These are phyloP conservation scores for Heterobasidion occidentale DNA, from an alignment of 1,284 basidiomycete species.

Conservation along the genomic window DNA sequence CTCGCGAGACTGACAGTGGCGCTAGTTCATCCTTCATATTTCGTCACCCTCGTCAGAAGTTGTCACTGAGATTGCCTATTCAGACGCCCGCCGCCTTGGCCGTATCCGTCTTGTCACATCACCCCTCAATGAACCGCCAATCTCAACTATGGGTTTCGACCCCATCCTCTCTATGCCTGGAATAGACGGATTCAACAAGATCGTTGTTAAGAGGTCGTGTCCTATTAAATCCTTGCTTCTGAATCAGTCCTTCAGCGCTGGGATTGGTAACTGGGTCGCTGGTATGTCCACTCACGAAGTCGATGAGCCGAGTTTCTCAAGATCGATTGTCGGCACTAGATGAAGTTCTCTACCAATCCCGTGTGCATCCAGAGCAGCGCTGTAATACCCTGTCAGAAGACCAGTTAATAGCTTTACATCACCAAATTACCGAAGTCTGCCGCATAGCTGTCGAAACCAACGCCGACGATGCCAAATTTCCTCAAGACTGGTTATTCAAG, in stretches of 20 bases:
- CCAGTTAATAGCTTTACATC: slow-evolving; percentile 49
- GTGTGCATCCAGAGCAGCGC: slow-evolving; percentile 70
- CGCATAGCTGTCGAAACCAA: slow-evolving; percentile 60
- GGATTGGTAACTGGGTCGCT: slow-evolving; percentile 83
- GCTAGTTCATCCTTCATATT: slow-evolving; percentile 59
- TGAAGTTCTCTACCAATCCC: slow-evolving; percentile 75
- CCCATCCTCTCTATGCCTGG: slow-evolving; percentile 70
- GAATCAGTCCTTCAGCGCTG: slow-evolving; percentile 77
- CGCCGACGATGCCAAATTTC: slow-evolving; percentile 68
- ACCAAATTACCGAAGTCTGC: slow-evolving; percentile 53
- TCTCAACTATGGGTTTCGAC: slow-evolving; percentile 71
- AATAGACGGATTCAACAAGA: slow-evolving; percentile 44
- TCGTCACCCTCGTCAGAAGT: slow-evolving; percentile 19
- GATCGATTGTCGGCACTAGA: slow-evolving; percentile 28
- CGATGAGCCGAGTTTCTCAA: not conserved
- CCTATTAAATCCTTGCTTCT: slow-evolving; percentile 77
- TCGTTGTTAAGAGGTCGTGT: slow-evolving; percentile 52
- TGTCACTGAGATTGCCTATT: slow-evolving; percentile 48
- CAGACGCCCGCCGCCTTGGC: slow-evolving; percentile 66
- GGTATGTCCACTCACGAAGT: slow-evolving; percentile 30
- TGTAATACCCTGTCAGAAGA: slow-evolving; percentile 46
- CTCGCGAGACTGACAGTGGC: not conserved
- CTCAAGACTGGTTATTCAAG: slow-evolving; percentile 64
- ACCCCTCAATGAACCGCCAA: slow-evolving; percentile 59
- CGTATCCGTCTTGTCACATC: slow-evolving; percentile 56